These are phyloP conservation scores for Vicia villosa DNA, from an alignment of 306 rosid genomes.

Conservation along the genomic window DNA sequence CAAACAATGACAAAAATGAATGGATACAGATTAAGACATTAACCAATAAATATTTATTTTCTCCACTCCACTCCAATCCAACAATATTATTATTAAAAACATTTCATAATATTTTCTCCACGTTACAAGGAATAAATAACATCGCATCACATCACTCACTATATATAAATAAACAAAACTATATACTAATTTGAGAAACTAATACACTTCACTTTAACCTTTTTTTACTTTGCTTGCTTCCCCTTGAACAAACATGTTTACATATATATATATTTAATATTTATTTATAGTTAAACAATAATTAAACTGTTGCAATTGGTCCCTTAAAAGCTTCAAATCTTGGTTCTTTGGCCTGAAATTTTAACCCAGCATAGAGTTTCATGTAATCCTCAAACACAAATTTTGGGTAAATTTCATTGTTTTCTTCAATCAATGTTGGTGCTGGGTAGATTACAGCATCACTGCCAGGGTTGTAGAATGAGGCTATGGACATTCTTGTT, in stretches of 20 bases:
- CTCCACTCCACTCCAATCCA: neutral
- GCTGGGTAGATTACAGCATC: conserved; percentile 37
- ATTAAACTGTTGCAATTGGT: conserved; percentile 27
- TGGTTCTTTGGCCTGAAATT: conserved; percentile 33
- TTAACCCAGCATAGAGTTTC: conserved; percentile 21
- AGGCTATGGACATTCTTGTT: conserved; percentile 34
- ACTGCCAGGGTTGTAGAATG: conserved; percentile 35
- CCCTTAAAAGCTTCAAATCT: conserved; percentile 34
- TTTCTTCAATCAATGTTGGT: conserved; percentile 15
- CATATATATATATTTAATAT: neutral
- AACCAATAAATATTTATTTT: neutral
- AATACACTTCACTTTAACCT: neutral
- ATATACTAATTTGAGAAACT: conserved; percentile 15
- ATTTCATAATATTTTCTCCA: neutral
- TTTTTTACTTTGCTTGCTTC: conserved; percentile 7
- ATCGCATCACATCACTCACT: neutral
- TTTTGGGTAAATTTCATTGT: conserved; percentile 29
- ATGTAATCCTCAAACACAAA: conserved; percentile 36
- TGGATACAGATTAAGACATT: neutral
- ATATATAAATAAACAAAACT: conserved; percentile 2
- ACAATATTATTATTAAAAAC: neutral
- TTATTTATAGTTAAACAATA: conserved; percentile 3
- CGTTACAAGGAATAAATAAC: neutral
- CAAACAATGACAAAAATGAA: conserved; percentile 14
- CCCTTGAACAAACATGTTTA: conserved; percentile 7